Percentiles rank a stretch among this genome's conserved stretches.
These are phyloP conservation scores for Mycogone perniciosa DNA, from an alignment of 2,329 filamentous ascomycete genomes.

Conservation along the genomic window DNA sequence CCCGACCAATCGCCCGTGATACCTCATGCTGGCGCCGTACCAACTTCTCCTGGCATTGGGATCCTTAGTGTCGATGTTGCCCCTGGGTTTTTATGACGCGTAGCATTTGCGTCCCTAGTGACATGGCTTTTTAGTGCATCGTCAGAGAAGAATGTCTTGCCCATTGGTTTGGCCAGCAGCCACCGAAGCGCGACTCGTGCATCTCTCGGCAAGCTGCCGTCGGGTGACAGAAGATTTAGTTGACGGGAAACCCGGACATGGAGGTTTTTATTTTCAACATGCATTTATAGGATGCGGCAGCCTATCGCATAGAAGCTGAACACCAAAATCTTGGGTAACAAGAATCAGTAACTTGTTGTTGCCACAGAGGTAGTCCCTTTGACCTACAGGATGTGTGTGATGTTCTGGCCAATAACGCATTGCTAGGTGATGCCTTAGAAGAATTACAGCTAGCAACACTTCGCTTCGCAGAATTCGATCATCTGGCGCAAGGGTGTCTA, in stretches of 20 bases:
- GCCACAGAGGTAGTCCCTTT: background rate
- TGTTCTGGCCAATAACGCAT: background rate
- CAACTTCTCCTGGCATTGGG: too few species aligned
- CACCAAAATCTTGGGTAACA: background rate
- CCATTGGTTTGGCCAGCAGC: background rate
- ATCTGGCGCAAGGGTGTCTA: background rate
- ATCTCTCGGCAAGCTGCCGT: background rate
- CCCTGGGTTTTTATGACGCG: too few species aligned
- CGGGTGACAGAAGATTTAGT: background rate
- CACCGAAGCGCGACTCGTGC: background rate
- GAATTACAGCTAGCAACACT: background rate
- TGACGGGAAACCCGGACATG: background rate
- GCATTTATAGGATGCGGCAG: background rate
- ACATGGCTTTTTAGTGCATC: too few species aligned
- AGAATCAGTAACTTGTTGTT: background rate
- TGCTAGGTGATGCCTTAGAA: background rate
- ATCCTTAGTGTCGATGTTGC: too few species aligned
- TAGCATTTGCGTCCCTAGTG: too few species aligned
- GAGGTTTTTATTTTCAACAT: background rate
- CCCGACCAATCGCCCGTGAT: too few species aligned
- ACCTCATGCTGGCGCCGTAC: too few species aligned
- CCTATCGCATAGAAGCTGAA: background rate
- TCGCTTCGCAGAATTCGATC: background rate
- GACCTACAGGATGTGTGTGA: background rate
- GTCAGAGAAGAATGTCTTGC: background rate